phyloP scores from a whole-genome alignment of 331 rosid genomes.

The Quercus tomentella region DNA sequence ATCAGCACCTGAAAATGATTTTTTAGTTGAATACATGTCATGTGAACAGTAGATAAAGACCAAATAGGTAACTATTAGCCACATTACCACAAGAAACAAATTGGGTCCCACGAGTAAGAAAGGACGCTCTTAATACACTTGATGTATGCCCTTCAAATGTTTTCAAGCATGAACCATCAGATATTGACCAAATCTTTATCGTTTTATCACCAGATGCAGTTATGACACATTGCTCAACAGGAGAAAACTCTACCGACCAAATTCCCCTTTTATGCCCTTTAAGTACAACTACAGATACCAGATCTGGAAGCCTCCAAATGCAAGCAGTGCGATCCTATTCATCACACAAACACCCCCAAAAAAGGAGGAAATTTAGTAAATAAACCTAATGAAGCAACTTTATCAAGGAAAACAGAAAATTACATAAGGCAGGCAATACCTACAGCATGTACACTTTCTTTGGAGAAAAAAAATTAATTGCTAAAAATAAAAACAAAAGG shows the following conservation, averaged over 20 bases:
- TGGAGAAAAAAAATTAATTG: neutral
- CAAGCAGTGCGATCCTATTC: slow-evolving; percentile 89
- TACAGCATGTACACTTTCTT: neutral
- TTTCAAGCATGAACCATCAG: slow-evolving; percentile 94
- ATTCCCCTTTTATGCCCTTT: slow-evolving; percentile 94
- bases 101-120: slow-evolving; percentile 91
- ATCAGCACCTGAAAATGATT: slow-evolving; percentile 74
- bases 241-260: slow-evolving; percentile 98
- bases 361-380: neutral
- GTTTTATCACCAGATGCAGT: slow-evolving; percentile 99
- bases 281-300: slow-evolving; percentile 61
- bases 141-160: slow-evolving; percentile 93
- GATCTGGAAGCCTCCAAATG: slow-evolving; percentile 94
- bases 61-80: slow-evolving; percentile 18
- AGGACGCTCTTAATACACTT: slow-evolving; percentile 84
- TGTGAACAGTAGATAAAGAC: slow-evolving; percentile 7
- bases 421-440: neutral
- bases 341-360: neutral
- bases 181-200: slow-evolving; percentile 85
- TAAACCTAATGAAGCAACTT: neutral
- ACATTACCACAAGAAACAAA: slow-evolving; percentile 80
- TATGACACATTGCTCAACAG: slow-evolving; percentile 88
- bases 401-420: neutral
- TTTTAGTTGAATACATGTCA: slow-evolving; percentile 17
- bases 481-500: neutral